Conservation (phyloP, 257 asterid genomes). For the Gentiana macrophylla region DNA sequence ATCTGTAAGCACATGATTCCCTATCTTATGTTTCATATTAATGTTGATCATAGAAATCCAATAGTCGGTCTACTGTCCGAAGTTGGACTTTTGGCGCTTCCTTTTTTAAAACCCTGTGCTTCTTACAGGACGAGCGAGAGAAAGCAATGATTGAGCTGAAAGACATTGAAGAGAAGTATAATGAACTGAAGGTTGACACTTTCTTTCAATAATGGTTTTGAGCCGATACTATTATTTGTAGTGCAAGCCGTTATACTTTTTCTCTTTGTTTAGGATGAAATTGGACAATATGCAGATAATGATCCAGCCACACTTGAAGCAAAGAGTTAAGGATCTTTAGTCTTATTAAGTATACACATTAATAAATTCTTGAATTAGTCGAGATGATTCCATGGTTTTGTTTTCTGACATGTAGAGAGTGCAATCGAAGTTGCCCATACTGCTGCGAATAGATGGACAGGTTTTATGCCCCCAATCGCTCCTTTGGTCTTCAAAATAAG, state of each 20-base stretch:
- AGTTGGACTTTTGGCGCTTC: neutral
- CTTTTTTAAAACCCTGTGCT: constrained; percentile 7
- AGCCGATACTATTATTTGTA: neutral
- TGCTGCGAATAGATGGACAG: constrained; percentile 99
- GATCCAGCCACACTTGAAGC: constrained; percentile 89
- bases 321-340: constrained; percentile 48
- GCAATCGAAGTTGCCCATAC: constrained; percentile 72
- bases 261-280: constrained; percentile 52
- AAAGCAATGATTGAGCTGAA: constrained; percentile 72
- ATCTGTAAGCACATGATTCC: constrained; percentile 44
- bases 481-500: constrained; percentile 4
- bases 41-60: neutral
- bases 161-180: constrained; percentile 57
- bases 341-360: neutral
- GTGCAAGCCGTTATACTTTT: neutral
- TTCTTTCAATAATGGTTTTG: neutral
- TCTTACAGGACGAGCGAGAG: constrained; percentile 72
- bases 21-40: neutral
- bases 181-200: constrained; percentile 53
- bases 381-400: constrained; percentile 3
- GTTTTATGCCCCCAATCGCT: constrained; percentile 19
- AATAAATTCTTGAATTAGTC: neutral
- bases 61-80: neutral
- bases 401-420: constrained; percentile 39
- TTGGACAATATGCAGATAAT: constrained; percentile 62